A percentile compares a stretch with the other conserved stretches of the same genome.
Conservation (phyloP, 73 alveolate species). For the Paramecium pentaurelia region DNA sequence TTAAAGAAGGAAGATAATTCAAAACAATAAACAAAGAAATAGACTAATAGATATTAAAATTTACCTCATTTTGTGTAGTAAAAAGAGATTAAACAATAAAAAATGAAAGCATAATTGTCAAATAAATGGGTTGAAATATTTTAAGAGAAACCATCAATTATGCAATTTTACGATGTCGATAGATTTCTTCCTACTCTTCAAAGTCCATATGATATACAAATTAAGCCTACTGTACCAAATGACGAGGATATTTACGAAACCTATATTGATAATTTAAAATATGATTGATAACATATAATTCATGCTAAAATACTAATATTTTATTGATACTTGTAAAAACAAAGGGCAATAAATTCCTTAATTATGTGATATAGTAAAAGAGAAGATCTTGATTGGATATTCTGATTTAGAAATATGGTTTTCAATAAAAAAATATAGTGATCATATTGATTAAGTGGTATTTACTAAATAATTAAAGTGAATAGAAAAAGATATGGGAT, state of each 20-base stretch:
- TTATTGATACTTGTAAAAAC: slow-evolving; percentile 11
- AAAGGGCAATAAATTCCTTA: not conserved
- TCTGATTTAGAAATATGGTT: slow-evolving; percentile 1
- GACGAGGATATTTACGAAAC: not conserved
- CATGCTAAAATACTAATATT: slow-evolving; percentile 19
- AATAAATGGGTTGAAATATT: slow-evolving; percentile 41
- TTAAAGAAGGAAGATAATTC: not conserved
- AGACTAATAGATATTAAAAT: not conserved
- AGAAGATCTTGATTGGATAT: not conserved
- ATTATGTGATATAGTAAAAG: not conserved
- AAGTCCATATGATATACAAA: slow-evolving; percentile 21
- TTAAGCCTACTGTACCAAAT: not conserved
- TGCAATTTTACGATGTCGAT: slow-evolving; percentile 26
- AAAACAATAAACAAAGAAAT: not conserved
- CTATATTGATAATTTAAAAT: slow-evolving; percentile 28
- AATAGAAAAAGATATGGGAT: not conserved
- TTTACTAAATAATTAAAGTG: not conserved
- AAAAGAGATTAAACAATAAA: not conserved
- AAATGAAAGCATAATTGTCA: not conserved
- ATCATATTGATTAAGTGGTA: not conserved
- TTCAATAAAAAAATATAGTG: not conserved
- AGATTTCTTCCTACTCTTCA: not conserved
- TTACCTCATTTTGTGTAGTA: not conserved
- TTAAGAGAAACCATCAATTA: slow-evolving; percentile 12
- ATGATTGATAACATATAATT: slow-evolving; percentile 20